Base-by-base conservation (phyloP, 2,329 filamentous ascomycete genomes). In the Lojkania enalia region DNA sequence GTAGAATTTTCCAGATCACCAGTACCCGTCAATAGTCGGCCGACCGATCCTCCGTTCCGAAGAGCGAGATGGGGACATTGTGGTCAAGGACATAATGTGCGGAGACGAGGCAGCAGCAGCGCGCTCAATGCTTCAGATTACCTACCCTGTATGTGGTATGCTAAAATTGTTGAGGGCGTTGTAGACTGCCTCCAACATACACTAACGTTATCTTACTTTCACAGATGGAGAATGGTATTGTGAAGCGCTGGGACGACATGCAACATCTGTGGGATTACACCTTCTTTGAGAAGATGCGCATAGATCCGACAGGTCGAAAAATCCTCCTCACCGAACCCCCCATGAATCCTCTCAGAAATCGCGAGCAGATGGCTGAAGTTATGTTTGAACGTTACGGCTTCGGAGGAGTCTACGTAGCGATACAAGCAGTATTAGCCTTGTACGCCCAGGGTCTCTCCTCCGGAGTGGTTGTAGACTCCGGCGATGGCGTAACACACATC, bases 171-270 rank as follows among this genome's bases (percentile, higher is more conserved):
- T 55, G 46, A 40, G 48, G 30, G 37, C 44, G 49, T 39, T 44
- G 45, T 35, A 42, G 20, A 21, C 15, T 16, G 20, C 18, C 35
- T 36, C 39, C 30, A 39, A 40, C 38, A 41, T 50, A 35, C 50
- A 57, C 64, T 69, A 61, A 67, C 51, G 47, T 39, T 51, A 47
- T 55, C 51, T 60, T 46, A 49, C 54, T 39, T 42, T 38, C 38
- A 48, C 71, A 86, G 83, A 99, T 99, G 94, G 94, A 99, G 74
- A 99, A 99, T 71, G 94, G 94, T 64, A 97, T 99, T 64, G 90
- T 99, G 58, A 97, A 96, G 82, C 91, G 90, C 69, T 99, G 94
- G 94, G 94, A 99, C 61, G 94, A 99, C 73, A 99, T 99, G 94
- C 89, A 96, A 77, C 92, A 97, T 69, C 85, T 99, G 44, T 99